phyloP scores from a whole-genome alignment of 208 protist species.

The Trypanosoma scelopori region DNA sequence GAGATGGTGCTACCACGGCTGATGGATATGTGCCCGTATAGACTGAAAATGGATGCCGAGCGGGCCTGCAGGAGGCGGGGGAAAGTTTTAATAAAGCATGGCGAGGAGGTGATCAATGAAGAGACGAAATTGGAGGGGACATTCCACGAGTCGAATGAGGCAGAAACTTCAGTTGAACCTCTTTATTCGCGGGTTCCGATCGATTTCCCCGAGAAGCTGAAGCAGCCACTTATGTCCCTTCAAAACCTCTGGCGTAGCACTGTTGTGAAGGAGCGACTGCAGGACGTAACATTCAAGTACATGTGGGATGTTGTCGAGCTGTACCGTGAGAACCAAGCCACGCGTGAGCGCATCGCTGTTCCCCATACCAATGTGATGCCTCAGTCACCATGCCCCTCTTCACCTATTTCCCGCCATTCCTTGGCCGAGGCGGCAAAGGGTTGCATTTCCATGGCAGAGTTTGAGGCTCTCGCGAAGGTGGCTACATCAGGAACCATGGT shows the following conservation, averaged over 20 bases:
- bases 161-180: not conserved
- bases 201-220: not conserved
- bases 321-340: constrained; percentile 33
- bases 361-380: not conserved
- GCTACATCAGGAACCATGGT: constrained; percentile 39
- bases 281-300: constrained; percentile 35
- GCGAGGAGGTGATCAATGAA: not conserved
- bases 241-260: constrained; percentile 53
- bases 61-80: constrained; percentile 15
- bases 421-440: not conserved
- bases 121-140: not conserved
- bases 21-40: constrained; percentile 63
- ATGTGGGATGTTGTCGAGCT: constrained; percentile 51
- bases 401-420: too few species aligned
- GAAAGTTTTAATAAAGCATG: not conserved
- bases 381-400: not conserved
- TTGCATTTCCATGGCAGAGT: constrained; percentile 37
- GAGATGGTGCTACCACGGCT: constrained; percentile 76
- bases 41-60: constrained; percentile 42
- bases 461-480: constrained; percentile 41
- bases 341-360: not conserved
- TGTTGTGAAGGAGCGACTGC: constrained; percentile 32
- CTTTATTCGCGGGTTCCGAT: constrained; percentile 4
- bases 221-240: constrained; percentile 16
- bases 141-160: not conserved